Percentiles rank a stretch among this genome's conserved stretches.
These are phyloP conservation scores for Alternaria conjuncta DNA, from an alignment of 2,329 filamentous ascomycete species.

Conservation along the genomic window DNA sequence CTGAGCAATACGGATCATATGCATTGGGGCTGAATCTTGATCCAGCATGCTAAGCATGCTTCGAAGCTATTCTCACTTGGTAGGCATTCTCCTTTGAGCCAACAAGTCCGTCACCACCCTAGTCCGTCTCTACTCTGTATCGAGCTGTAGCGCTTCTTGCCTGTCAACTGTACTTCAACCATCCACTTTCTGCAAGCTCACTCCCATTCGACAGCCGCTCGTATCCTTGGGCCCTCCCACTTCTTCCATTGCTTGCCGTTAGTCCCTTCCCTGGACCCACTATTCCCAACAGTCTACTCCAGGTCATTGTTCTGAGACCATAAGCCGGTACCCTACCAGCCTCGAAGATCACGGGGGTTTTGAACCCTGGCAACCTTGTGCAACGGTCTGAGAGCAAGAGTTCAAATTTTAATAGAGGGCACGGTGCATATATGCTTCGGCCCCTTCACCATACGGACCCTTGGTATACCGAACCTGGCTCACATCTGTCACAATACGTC, in stretches of 20 bases:
- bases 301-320: constrained; percentile 26
- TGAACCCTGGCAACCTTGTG: constrained; percentile 41
- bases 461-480: constrained; percentile 15
- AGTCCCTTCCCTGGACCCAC: constrained; percentile 16
- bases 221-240: constrained; percentile 28
- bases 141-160: constrained; percentile 39
- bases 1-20: constrained; percentile 54
- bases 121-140: constrained; percentile 46
- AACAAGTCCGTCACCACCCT: constrained; percentile 45
- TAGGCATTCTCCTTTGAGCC: constrained; percentile 49
- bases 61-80: constrained; percentile 45
- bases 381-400: constrained; percentile 35
- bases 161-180: constrained; percentile 44
- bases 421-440: constrained; percentile 46
- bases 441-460: constrained; percentile 28
- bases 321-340: constrained; percentile 34
- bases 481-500: constrained; percentile 6
- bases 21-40: constrained; percentile 55
- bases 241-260: constrained; percentile 26
- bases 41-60: constrained; percentile 43
- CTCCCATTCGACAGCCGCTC: constrained; percentile 32
- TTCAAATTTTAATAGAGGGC: constrained; percentile 35
- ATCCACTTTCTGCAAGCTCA: constrained; percentile 32
- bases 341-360: constrained; percentile 42
- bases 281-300: constrained; percentile 11